These are phyloP conservation scores for Colletotrichum ledebouriae DNA, from an alignment of 2,329 filamentous ascomycete species.

Conservation along the genomic window DNA sequence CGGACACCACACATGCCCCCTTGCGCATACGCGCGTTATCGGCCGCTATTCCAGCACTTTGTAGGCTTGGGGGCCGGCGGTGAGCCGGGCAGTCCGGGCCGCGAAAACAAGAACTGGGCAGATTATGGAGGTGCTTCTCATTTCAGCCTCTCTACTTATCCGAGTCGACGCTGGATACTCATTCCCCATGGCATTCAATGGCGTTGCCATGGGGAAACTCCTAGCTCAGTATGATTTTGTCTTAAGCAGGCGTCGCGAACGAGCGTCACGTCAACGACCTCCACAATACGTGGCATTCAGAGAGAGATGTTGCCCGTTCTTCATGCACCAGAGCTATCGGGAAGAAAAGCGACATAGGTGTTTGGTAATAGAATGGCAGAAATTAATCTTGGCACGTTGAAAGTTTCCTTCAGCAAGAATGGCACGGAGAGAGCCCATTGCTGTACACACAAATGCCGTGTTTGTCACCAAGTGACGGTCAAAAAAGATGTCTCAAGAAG, in stretches of 20 bases:
- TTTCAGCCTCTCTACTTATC: slow-evolving; percentile 15
- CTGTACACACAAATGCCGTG: slow-evolving; percentile 72
- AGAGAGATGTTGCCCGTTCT: slow-evolving; percentile 62
- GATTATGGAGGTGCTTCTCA: slow-evolving; percentile 22
- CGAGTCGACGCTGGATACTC: not conserved
- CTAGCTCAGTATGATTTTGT: not conserved
- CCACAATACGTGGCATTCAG: not conserved
- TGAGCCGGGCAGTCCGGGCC: slow-evolving; percentile 34
- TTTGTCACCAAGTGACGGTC: slow-evolving; percentile 42
- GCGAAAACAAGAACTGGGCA: slow-evolving; percentile 5
- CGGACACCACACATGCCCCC: slow-evolving; percentile 12
- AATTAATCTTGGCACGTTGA: slow-evolving; percentile 67
- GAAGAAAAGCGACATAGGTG: slow-evolving; percentile 56
- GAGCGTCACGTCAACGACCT: not conserved
- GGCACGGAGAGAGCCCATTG: slow-evolving; percentile 65
- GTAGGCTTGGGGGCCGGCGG: slow-evolving; percentile 1
- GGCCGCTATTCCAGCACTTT: slow-evolving; percentile 16
- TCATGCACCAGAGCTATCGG: slow-evolving; percentile 63
- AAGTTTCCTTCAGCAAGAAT: slow-evolving; percentile 68
- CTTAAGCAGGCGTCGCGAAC: not conserved
- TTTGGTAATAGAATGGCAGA: slow-evolving; percentile 69
- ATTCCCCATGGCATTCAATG: not conserved
- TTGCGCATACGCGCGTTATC: not conserved
- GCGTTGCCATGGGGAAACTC: not conserved
- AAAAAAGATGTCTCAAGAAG: not conserved